Conservation (phyloP, 2,329 filamentous ascomycete genomes). For the Fusarium brevicatenulatum region DNA sequence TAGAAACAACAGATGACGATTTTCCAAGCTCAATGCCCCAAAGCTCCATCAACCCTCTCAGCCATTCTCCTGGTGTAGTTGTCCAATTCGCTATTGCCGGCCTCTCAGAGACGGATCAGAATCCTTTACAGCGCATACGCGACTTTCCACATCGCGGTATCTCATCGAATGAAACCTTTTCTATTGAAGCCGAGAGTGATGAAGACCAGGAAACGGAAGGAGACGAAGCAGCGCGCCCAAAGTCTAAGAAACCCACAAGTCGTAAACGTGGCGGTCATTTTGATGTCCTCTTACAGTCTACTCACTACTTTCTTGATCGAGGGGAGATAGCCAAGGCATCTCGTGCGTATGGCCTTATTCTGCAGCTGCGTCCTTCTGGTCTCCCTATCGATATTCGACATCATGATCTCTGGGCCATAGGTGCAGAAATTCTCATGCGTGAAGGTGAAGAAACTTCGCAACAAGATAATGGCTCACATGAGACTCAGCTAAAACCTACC, state of each 20-base stretch:
- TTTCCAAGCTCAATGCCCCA: conserved; percentile 41
- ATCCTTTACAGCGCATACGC: conserved; percentile 51
- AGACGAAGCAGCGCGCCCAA: conserved; percentile 16
- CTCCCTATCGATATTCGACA: conserved; percentile 73
- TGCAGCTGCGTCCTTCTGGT: conserved; percentile 60
- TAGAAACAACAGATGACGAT: not conserved
- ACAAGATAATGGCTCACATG: conserved; percentile 3
- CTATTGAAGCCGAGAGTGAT: conserved; percentile 34
- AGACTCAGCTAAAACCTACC: not conserved
- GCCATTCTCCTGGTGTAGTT: conserved; percentile 62
- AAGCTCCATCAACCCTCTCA: conserved; percentile 63
- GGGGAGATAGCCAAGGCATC: conserved; percentile 77
- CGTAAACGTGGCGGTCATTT: conserved; percentile 61
- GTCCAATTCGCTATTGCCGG: conserved; percentile 65
- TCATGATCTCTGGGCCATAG: conserved; percentile 81
- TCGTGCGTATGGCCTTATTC: conserved; percentile 78
- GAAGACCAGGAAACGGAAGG: conserved; percentile 32
- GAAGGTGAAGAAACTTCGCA: conserved; percentile 54
- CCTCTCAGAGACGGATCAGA: conserved; percentile 57
- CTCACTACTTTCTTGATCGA: conserved; percentile 77
- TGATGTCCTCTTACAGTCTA: conserved; percentile 71
- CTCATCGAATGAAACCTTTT: not conserved
- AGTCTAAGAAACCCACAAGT: conserved; percentile 15
- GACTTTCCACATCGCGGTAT: conserved; percentile 63
- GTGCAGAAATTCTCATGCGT: conserved; percentile 84